A percentile compares a stretch with the other conserved stretches of the same genome.
Evolutionary conservation across 2,329 filamentous ascomycete genomes (phyloP).

Genomic region (Sclerotinia sclerotiorum): DNA sequence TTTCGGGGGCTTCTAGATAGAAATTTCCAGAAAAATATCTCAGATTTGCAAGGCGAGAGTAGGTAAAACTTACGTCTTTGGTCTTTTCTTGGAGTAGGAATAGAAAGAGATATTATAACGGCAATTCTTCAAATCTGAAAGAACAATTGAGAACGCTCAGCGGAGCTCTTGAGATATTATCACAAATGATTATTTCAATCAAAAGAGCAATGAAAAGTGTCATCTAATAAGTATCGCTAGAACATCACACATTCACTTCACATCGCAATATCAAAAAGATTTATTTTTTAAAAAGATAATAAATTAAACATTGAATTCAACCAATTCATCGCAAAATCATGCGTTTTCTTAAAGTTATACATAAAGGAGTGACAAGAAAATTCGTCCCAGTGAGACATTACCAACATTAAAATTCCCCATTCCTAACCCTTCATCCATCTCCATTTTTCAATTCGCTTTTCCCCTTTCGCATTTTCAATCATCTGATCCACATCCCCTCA

Average conservation of each 20-base stretch:
- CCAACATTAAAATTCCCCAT: not conserved
- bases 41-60: too few species aligned
- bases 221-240: too few species aligned
- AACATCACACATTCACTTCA: not conserved
- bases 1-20: too few species aligned
- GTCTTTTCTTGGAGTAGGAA: too few species aligned
- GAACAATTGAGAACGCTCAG: too few species aligned
- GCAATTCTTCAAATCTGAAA: too few species aligned
- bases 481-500: too few species aligned
- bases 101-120: too few species aligned
- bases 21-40: too few species aligned
- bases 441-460: not conserved
- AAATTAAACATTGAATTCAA: not conserved
- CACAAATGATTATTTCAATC: too few species aligned
- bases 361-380: slow-evolving; percentile 8
- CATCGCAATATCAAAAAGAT: not conserved
- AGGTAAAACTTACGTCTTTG: too few species aligned
- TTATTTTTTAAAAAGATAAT: not conserved
- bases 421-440: not conserved
- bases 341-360: not conserved
- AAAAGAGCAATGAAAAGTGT: not conserved
- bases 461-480: not conserved
- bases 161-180: too few species aligned
- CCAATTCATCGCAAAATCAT: not conserved
- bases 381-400: slow-evolving; percentile 9